A percentile compares a stretch with the other conserved stretches of the same genome.
phyloP scores from a whole-genome alignment of 2,329 filamentous ascomycete species.

The Ophiognomonia clavigignenti-juglandacearum region DNA sequence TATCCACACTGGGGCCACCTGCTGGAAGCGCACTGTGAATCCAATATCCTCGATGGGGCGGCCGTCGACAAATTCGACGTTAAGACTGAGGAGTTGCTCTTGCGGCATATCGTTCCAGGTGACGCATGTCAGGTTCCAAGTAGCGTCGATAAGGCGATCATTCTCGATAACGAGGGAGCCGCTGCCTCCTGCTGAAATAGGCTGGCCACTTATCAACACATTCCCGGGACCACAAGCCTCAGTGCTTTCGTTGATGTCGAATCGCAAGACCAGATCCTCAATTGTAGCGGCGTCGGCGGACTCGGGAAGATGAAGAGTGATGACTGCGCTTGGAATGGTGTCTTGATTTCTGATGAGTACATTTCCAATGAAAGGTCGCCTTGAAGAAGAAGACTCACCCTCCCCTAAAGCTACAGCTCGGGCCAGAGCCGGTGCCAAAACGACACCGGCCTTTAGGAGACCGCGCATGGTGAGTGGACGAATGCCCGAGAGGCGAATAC shows the following conservation, averaged over 20 bases:
- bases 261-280: slow-evolving; percentile 25
- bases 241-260: slow-evolving; percentile 40
- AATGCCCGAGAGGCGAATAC: background rate
- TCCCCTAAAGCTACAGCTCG: slow-evolving; percentile 22
- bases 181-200: slow-evolving; percentile 36
- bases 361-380: background rate
- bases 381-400: background rate
- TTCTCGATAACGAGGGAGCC: slow-evolving; percentile 35
- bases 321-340: slow-evolving; percentile 20
- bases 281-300: background rate
- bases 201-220: slow-evolving; percentile 41
- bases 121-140: slow-evolving; percentile 45
- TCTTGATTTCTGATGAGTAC: slow-evolving; percentile 8
- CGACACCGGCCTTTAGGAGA: slow-evolving; percentile 28
- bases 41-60: slow-evolving; percentile 31
- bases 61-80: slow-evolving; percentile 37
- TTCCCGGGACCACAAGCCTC: slow-evolving; percentile 42
- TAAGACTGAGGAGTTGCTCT: slow-evolving; percentile 40
- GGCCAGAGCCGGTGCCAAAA: slow-evolving; percentile 32
- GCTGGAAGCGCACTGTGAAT: slow-evolving; percentile 42
- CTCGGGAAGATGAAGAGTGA: slow-evolving; percentile 22
- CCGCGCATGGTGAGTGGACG: slow-evolving; percentile 27
- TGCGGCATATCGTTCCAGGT: slow-evolving; percentile 32
- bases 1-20: slow-evolving; percentile 37
- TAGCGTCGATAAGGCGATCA: slow-evolving; percentile 34